phyloP scores from a whole-genome alignment of 2,329 filamentous ascomycete genomes.

The Thyridium curvatum region DNA sequence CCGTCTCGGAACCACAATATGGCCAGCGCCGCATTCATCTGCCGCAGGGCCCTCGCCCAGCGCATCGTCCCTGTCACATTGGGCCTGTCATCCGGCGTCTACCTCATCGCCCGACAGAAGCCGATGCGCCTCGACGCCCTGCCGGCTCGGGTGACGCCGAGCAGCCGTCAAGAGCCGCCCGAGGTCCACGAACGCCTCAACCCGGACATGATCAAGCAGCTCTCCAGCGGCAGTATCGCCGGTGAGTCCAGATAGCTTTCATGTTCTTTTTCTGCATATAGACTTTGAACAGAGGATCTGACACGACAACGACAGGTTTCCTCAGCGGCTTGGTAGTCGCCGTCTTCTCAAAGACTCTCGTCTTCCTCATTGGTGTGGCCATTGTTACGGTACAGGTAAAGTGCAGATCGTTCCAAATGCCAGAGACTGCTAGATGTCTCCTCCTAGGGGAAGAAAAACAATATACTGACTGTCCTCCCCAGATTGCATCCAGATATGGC shows the following conservation, averaged over 20 bases:
- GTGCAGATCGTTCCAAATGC: slow-evolving; percentile 1
- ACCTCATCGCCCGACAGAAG: not conserved
- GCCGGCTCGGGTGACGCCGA: slow-evolving; percentile 4
- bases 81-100: slow-evolving; percentile 2
- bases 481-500: slow-evolving; percentile 38
- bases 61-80: slow-evolving; percentile 3
- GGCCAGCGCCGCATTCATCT: not conserved
- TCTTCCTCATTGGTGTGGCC: slow-evolving; percentile 58
- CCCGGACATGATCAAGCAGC: slow-evolving; percentile 34
- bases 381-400: slow-evolving; percentile 59
- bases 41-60: slow-evolving; percentile 1
- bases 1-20: no score
- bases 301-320: slow-evolving; percentile 39
- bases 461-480: not conserved
- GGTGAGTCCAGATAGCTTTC: slow-evolving; percentile 26
- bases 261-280: not conserved
- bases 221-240: slow-evolving; percentile 48
- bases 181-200: slow-evolving; percentile 13
- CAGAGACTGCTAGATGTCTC: no score
- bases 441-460: not conserved
- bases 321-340: slow-evolving; percentile 58
- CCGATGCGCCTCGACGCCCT: slow-evolving; percentile 3
- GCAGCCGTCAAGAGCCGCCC: slow-evolving; percentile 5
- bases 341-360: slow-evolving; percentile 64
- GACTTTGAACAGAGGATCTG: not conserved